phyloP scores from a whole-genome alignment of 2,329 filamentous ascomycete species.

The Botryotinia calthae region DNA sequence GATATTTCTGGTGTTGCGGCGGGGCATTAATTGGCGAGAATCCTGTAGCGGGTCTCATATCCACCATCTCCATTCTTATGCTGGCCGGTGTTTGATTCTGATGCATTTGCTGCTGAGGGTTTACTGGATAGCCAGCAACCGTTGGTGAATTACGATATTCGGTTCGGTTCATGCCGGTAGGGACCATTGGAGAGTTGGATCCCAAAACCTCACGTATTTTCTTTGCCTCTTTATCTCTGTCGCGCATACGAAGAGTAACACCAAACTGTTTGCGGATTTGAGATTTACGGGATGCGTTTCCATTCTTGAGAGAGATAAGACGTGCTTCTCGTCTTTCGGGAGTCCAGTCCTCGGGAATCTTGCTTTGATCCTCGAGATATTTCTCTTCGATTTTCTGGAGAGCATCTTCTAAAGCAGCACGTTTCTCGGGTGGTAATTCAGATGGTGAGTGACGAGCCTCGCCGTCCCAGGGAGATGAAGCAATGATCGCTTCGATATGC shows the following conservation, averaged over 20 bases:
- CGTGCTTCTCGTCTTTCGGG: constrained; percentile 21
- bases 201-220: constrained; percentile 9
- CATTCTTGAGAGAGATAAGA: constrained; percentile 32
- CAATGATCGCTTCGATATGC: constrained; percentile 9
- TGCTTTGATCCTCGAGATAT: constrained; percentile 21
- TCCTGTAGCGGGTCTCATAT: constrained; percentile 14
- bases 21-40: constrained; percentile 26
- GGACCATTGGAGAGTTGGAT: neutral
- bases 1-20: neutral
- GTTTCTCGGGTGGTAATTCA: constrained; percentile 28
- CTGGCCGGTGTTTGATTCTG: neutral
- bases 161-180: neutral
- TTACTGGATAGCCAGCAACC: neutral
- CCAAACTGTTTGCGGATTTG: constrained; percentile 33
- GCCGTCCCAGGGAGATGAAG: constrained; percentile 6
- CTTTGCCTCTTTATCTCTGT: constrained; percentile 32
- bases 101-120: neutral
- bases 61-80: constrained; percentile 10
- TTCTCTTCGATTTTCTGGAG: constrained; percentile 27
- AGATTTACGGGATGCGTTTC: constrained; percentile 32
- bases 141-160: neutral
- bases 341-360: constrained; percentile 19
- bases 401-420: constrained; percentile 27
- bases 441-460: constrained; percentile 28
- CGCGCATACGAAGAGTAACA: constrained; percentile 34